Evolutionary conservation across 2,329 filamentous ascomycete species (phyloP).

Genomic region (Aaosphaeria arxii): DNA sequence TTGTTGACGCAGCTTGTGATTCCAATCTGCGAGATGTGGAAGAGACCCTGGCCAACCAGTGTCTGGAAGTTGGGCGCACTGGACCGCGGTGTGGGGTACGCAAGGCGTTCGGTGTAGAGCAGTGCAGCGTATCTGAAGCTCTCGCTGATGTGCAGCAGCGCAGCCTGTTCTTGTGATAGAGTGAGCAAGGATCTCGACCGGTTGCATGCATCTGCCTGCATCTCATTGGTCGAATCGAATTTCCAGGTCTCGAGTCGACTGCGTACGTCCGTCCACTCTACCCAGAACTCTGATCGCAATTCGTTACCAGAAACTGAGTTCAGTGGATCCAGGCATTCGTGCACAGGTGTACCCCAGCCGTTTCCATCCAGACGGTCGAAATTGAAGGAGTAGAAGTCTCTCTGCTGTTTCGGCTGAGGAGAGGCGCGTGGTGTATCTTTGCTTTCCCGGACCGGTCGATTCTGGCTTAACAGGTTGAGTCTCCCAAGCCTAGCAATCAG

Average conservation of each 20-base stretch:
- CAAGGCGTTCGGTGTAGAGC: constrained; percentile 85
- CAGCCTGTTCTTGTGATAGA: constrained; percentile 58
- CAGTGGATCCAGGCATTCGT: constrained; percentile 32
- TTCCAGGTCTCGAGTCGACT: constrained; percentile 77
- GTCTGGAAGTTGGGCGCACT: constrained; percentile 76
- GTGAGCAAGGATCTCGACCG: constrained; percentile 9
- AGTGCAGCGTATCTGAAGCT: constrained; percentile 87
- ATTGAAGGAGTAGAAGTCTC: constrained; percentile 53
- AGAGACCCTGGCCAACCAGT: constrained; percentile 76
- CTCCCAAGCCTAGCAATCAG: constrained; percentile 79
- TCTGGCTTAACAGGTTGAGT: constrained; percentile 79
- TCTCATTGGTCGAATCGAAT: constrained; percentile 44
- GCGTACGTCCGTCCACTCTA: constrained; percentile 79
- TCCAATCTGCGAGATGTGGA: constrained; percentile 77
- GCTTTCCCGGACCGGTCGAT: constrained; percentile 45
- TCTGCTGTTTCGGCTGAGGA: constrained; percentile 30
- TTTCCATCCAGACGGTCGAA: constrained; percentile 65
- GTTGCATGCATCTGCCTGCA: constrained; percentile 20
- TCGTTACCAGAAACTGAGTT: constrained; percentile 47
- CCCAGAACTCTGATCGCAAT: constrained; percentile 65
- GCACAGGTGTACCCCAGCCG: constrained; percentile 60
- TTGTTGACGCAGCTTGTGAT: constrained; percentile 73
- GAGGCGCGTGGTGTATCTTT: constrained; percentile 32
- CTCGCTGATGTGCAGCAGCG: constrained; percentile 80
- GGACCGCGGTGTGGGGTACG: constrained; percentile 70